Conservation (phyloP, 495 filamentous ascomycete species). For the Penicillium nucicola region DNA sequence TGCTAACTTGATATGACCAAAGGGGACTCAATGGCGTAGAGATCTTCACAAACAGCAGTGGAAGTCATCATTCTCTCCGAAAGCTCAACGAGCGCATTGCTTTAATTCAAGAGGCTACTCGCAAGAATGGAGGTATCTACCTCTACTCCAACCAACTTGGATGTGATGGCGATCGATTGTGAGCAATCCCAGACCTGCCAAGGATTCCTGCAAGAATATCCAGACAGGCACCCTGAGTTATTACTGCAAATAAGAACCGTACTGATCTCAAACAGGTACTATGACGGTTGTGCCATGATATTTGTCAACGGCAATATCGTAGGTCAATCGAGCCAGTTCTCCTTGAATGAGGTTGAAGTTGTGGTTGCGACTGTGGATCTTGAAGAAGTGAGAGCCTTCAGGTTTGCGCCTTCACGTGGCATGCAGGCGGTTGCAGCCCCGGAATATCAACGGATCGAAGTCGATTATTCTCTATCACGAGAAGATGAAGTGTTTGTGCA, state of each 20-base stretch:
- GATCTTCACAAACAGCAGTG: constrained; percentile 75
- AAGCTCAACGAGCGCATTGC: constrained; percentile 74
- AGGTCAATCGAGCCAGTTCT: constrained; percentile 72
- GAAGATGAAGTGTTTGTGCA: constrained; percentile 24
- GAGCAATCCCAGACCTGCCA: no score
- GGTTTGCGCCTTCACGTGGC: constrained; percentile 31
- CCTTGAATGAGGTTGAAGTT: constrained; percentile 79
- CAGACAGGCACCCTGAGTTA: no score
- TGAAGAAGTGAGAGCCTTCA: constrained; percentile 57
- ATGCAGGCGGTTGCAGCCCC: constrained; percentile 39
- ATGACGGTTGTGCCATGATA: constrained; percentile 76
- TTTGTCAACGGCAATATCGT: constrained; percentile 70
- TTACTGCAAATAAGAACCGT: no score
- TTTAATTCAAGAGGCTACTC: constrained; percentile 74
- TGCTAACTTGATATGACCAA: constrained; percentile 35
- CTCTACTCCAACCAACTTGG: constrained; percentile 73
- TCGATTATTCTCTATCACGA: constrained; percentile 35
- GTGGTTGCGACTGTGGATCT: constrained; percentile 78
- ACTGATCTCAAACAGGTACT: constrained; percentile 32
- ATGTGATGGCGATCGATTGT: constrained; percentile 64
- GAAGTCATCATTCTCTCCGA: constrained; percentile 67
- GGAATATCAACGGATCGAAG: constrained; percentile 29
- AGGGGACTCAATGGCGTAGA: constrained; percentile 47
- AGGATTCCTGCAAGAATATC: no score
- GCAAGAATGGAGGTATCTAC: constrained; percentile 73